Evolutionary conservation across 768 basidiomycete genomes (phyloP), one percentile per base, ranked within the genome.

Genomic region (Mycena haematopus): DNA sequence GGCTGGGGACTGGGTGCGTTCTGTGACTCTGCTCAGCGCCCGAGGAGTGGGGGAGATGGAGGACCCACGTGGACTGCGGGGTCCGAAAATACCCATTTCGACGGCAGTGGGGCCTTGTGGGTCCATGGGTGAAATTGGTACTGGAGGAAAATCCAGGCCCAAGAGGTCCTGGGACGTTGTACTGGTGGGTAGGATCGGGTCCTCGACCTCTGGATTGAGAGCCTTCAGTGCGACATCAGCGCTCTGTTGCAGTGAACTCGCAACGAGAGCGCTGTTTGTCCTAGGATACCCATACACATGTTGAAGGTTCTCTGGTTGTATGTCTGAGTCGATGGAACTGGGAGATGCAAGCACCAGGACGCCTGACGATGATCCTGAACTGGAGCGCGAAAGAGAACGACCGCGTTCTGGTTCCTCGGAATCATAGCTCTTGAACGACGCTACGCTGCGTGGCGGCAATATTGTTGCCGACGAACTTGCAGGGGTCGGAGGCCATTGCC

Each of bases 381-480:
- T 65, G 19, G 63, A 56, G 1, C 63, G 53, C 27, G 63, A 65
- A 19, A 65, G 58, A 19, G 58, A 60, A 33, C 63, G 63, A 7
- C 63, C 63, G 11, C 63, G 63, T 21, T 64, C 63, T 50, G 54
- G 47, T 35, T 59, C 63, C 5, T 44, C 63, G 21, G 35, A 44
- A 2, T 10, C 22, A 38, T 36, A 36, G 40, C 52, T 52, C 54
- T 62, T 62, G 38, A 40, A 51, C 31, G 58, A 59, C 21, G 33
- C 31, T 31, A 56, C 52, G 24, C 42, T 56, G n/a, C 22, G n/a
- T 7, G 46, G 36, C 19, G 54, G 62, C 56, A 62, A 21, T 36
- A 58, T 44, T 2, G 63, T 65, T 19, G 51, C 45, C n/a, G 63
- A 60, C 50, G 63, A 65, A 21, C 40, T 60, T 52, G 58, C 63